Conservation (phyloP, 2,329 filamentous ascomycete species). For the Monosporascus ibericus region DNA sequence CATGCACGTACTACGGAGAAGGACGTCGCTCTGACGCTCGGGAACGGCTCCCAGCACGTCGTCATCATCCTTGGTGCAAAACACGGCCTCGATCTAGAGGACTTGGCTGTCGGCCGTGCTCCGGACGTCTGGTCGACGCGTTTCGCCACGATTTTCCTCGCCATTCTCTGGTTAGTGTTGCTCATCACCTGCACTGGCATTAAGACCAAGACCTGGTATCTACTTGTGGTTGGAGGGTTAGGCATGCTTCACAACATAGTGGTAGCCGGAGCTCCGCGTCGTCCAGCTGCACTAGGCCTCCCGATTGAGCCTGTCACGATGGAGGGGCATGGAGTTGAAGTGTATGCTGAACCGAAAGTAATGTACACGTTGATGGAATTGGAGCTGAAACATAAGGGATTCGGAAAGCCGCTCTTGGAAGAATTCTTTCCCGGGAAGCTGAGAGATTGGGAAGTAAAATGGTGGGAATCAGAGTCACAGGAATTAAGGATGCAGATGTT, state of each 20-base stretch:
- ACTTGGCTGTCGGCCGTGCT: conserved; percentile 2
- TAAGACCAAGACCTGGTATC: conserved; percentile 10
- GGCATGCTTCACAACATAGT: conserved; percentile 12
- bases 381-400: not conserved
- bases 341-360: not conserved
- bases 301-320: conserved; percentile 7
- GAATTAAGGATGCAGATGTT: too few species aligned
- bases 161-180: conserved; percentile 7
- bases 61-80: conserved; percentile 7
- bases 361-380: not conserved
- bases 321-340: too few species aligned
- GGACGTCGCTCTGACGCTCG: conserved; percentile 6
- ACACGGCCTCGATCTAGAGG: conserved; percentile 8
- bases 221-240: conserved; percentile 8
- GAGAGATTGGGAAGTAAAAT: not conserved
- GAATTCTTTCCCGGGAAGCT: not conserved
- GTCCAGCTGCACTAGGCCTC: conserved; percentile 3
- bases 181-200: conserved; percentile 8
- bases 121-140: not conserved
- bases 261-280: conserved; percentile 8
- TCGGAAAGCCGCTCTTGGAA: not conserved
- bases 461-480: not conserved
- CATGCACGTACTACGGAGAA: conserved; percentile 2
- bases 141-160: conserved; percentile 1
- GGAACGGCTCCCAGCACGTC: conserved; percentile 10